Base-by-base conservation (phyloP, 345 rosid species). In the Turritis glabra region DNA sequence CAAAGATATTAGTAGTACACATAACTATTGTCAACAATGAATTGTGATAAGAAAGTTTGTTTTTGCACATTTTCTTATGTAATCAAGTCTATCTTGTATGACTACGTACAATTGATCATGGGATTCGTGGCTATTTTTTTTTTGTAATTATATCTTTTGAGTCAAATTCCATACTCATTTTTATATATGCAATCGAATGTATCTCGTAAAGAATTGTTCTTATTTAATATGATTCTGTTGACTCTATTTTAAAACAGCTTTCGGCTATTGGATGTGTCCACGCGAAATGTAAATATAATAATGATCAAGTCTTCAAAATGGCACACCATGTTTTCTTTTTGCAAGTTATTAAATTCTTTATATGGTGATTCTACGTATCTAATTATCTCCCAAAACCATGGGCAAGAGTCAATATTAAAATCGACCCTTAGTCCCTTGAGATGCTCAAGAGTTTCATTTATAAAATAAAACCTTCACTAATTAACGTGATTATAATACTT, bases 261-360 rank as follows among this genome's bases (percentile, higher is more conserved):
- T 74, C 67, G 78, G 78, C 44, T 67, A 74, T 74, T 66, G 72
- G 78, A 56, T 44, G 48, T 73, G 64, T 44, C 71, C 64, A 23
- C 23, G 54, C 37, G 17, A 19, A 19, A 67, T 33, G 66, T 56
- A 50, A 50, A 48, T 58, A 14, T 38, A 32, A 4, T 50, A 74
- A 23, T 72, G 52, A 25, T 25, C 38, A 71, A 27, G 3, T 33
- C 37, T 13, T 5, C 43, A 11, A 54, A 55, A 55, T 47, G 30
- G 18, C 30, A 29, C 15, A 32, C 1, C 6, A 12, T 74, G 2
- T 38, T 48, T 47, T 47, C 1, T 7, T 41, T 37, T 29, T 52
- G 8, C 14, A n/a, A 21, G 3, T 9, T 5, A 46, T 53, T n/a
- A 29, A 63, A 23, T 13, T 60, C 43, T 59, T 1, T 41, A 2